Evolutionary conservation across 169 alveolate genomes (phyloP), one percentile per base, ranked within the genome.

Genomic region (Babesia sp.): DNA sequence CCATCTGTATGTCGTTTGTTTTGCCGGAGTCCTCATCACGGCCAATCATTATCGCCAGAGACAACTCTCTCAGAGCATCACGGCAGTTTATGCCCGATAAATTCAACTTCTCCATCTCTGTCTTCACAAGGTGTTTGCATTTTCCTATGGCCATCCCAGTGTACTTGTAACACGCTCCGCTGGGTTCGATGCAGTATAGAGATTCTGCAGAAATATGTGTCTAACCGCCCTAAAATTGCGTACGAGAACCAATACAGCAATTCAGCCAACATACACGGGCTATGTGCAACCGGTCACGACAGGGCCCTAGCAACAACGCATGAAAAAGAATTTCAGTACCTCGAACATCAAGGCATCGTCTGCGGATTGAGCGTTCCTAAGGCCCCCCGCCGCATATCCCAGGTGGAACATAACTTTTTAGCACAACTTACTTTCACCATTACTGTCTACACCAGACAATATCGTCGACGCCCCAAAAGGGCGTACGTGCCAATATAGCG

Each of bases 401-500:
- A n/a, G n/a, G n/a, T n/a, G n/a, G n/a, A 37, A 18, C 1, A 53
- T 26, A 14, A 55, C 57, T 16, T 1, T 7, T 0, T 11, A 12
- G 22, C 26, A 12, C 8, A 41, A 46, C 82, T 31, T 71, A 88
- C 87, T 77, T 55, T 78, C 75, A 46, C 92, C 94, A 48, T 76
- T 79, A 31, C 81, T 84, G 75, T 93, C 96, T 68, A 85, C 82
- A 14, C 96, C 91, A 20, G 95, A 92, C 26, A 96, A 33, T 8
- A 95, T 84, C 37, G 93, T 90, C 31, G 98, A 82, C 29, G 96
- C 87, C n/a, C 98, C 99, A 80, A 93, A 93, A 5, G 99, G 99
- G 59, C 99, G 90, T 22, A 86, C 92, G 53, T 91, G 91, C 90
- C 96, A 87, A 77, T 94, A 95, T 29, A 94, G 73, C 3, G 98